Percentiles rank a stretch among this genome's conserved stretches.
Evolutionary conservation across 169 alveolate species (phyloP).

Genomic region (Eimeria acervulina): DNA sequence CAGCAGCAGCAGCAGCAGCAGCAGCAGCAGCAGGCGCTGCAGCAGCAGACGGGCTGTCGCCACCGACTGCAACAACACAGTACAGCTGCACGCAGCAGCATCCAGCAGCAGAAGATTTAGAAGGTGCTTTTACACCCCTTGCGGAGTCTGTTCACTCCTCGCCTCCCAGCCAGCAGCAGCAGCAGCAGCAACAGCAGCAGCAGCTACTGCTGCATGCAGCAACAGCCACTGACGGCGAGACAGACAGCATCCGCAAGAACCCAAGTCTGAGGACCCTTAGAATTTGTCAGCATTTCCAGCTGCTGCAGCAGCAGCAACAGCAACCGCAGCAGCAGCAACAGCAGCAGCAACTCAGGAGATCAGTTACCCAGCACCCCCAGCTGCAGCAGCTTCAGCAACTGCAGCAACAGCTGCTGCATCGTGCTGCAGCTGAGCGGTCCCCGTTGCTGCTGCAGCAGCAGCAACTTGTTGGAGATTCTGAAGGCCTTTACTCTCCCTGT

Average conservation of each 20-base stretch:
- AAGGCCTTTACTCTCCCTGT: slow-evolving; percentile 21
- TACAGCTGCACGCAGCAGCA: slow-evolving; percentile 68
- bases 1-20: neutral
- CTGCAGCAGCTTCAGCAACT: slow-evolving; percentile 56
- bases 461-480: neutral
- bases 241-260: neutral
- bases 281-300: slow-evolving; percentile 51
- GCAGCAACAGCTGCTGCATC: slow-evolving; percentile 53
- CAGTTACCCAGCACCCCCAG: slow-evolving; percentile 31
- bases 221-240: neutral
- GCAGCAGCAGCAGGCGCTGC: slow-evolving; percentile 34
- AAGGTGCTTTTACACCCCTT: slow-evolving; percentile 36
- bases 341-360: slow-evolving; percentile 25
- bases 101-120: slow-evolving; percentile 4
- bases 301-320: slow-evolving; percentile 66
- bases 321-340: slow-evolving; percentile 19
- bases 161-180: slow-evolving; percentile 68
- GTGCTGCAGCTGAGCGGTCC: neutral
- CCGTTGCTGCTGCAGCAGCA: slow-evolving; percentile 55
- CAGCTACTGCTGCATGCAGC: neutral
- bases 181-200: slow-evolving; percentile 68
- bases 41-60: slow-evolving; percentile 21
- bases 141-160: slow-evolving; percentile 56
- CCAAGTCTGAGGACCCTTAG: slow-evolving; percentile 23
- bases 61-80: slow-evolving; percentile 30